Conservation (phyloP, 495 filamentous ascomycete species). For the Trichoderma orchidacearum region DNA sequence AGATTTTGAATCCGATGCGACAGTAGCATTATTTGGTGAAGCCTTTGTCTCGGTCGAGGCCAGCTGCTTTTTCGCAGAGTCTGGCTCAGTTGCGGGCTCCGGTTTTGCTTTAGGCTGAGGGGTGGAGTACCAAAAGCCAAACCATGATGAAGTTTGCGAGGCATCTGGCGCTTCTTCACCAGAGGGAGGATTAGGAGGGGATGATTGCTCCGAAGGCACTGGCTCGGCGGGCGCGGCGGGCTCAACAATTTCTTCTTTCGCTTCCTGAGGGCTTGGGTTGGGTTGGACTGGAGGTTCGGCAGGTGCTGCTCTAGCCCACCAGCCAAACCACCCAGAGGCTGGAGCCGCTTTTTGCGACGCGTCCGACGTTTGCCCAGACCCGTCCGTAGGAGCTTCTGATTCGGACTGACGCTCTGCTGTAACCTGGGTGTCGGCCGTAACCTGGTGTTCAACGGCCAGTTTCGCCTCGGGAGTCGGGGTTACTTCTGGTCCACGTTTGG, state of each 20-base stretch:
- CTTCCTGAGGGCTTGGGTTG: constrained; percentile 3
- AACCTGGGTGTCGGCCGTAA: constrained; percentile 2
- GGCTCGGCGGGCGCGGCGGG: constrained; percentile 1
- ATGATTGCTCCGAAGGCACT: constrained; percentile 8
- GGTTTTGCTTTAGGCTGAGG: constrained; percentile 12
- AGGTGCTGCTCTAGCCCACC: constrained; percentile 2
- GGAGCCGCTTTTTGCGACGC: constrained; percentile 14
- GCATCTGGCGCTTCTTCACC: constrained; percentile 5
- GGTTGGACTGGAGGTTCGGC: constrained; percentile 9
- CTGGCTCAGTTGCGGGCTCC: constrained; percentile 11
- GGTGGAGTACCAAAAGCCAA: constrained; percentile 33
- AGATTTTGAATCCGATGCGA: neutral
- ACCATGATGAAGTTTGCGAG: constrained; percentile 30
- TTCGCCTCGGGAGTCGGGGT: neutral
- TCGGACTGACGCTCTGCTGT: constrained; percentile 1
- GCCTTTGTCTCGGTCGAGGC: neutral
- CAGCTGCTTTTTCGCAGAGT: constrained; percentile 1
- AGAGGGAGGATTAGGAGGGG: neutral
- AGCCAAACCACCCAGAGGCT: constrained; percentile 13
- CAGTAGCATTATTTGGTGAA: neutral
- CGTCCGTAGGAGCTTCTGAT: constrained; percentile 1
- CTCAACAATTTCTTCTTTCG: constrained; percentile 5
- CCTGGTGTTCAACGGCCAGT: neutral
- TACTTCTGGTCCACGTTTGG: neutral
- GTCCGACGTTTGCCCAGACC: neutral